Conservation (phyloP, 73 alveolate genomes). For the Chromera velia region DNA sequence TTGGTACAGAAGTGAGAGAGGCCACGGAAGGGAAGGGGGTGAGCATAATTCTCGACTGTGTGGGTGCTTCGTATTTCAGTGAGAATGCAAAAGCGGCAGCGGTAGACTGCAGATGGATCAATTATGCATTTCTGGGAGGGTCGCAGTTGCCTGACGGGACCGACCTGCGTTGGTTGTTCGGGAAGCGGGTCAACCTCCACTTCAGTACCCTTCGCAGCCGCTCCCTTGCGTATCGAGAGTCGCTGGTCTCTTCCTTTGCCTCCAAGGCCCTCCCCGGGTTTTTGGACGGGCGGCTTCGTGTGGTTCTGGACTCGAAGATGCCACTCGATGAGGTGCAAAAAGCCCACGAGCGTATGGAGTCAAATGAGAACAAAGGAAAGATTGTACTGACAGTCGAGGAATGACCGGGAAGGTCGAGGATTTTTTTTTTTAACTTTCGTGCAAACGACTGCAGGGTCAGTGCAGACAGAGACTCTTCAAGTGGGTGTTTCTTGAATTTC, state of each 20-base stretch:
- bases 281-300: conserved; percentile 2
- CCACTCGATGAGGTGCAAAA: conserved; percentile 21
- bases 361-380: conserved; percentile 51
- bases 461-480: neutral
- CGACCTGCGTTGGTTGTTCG: conserved; percentile 27
- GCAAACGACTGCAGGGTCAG: neutral
- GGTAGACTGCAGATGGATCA: conserved; percentile 56
- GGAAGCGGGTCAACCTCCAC: conserved; percentile 36
- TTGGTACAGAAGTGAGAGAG: conserved; percentile 20
- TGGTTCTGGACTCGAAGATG: neutral
- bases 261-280: conserved; percentile 21
- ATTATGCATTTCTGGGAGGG: conserved; percentile 62
- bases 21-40: conserved; percentile 53
- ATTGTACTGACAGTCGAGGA: conserved; percentile 21
- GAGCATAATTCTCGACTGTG: conserved; percentile 49
- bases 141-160: conserved; percentile 12
- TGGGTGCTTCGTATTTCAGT: conserved; percentile 47
- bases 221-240: conserved; percentile 35
- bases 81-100: conserved; percentile 45
- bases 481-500: neutral
- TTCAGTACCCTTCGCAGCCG: conserved; percentile 50
- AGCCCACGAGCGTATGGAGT: conserved; percentile 52
- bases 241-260: no score
- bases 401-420: no score
- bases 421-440: no score